Conservation (phyloP, 2,329 filamentous ascomycete species). For the Macroventuria anomochaeta region DNA sequence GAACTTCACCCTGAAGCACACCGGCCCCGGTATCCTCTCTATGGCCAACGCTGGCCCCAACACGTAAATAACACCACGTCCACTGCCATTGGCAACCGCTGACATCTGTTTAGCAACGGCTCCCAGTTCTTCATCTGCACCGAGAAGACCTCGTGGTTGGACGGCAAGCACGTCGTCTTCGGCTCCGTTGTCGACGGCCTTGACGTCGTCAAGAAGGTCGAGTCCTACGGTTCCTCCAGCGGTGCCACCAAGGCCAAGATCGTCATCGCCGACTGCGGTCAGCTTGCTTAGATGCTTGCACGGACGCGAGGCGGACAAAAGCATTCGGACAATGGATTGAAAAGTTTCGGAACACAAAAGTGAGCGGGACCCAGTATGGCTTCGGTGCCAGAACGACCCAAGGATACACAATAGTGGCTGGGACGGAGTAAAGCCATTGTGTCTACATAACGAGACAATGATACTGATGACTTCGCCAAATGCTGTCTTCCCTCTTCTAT, state of each 20-base stretch:
- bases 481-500: neutral
- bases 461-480: slow-evolving; percentile 19
- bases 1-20: slow-evolving; percentile 90
- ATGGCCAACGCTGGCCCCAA: slow-evolving; percentile 94
- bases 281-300: slow-evolving; percentile 25
- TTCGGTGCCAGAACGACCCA: slow-evolving; percentile 11
- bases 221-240: slow-evolving; percentile 31
- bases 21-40: slow-evolving; percentile 88
- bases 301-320: slow-evolving; percentile 16
- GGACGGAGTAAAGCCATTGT: slow-evolving; percentile 15
- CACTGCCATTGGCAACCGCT: neutral
- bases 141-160: slow-evolving; percentile 81
- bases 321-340: slow-evolving; percentile 17
- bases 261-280: slow-evolving; percentile 34
- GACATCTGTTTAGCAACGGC: slow-evolving; percentile 75
- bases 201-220: slow-evolving; percentile 35
- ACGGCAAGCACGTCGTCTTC: slow-evolving; percentile 84
- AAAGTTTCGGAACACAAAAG: slow-evolving; percentile 12
- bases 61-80: neutral
- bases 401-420: slow-evolving; percentile 10
- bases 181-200: slow-evolving; percentile 65
- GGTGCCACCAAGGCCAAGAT: slow-evolving; percentile 31
- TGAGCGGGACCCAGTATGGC: slow-evolving; percentile 16
- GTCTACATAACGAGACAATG: slow-evolving; percentile 21
- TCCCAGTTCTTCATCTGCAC: slow-evolving; percentile 98